Conservation (phyloP, 345 rosid genomes). For the Syzygium aromaticum region DNA sequence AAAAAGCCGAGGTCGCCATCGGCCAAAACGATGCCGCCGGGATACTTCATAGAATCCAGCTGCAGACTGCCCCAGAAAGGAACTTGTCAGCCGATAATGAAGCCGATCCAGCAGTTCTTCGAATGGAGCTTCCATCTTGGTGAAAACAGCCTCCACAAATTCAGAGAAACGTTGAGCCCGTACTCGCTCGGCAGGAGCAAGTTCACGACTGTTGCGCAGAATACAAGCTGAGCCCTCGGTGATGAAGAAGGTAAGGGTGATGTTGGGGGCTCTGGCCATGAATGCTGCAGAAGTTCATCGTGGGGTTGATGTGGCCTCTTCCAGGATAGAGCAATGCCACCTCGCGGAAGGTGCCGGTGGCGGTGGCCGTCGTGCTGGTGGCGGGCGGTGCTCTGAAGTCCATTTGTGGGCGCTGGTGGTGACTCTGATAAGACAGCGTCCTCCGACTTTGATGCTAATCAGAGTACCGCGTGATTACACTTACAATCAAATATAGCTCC, state of each 20-base stretch:
- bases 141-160: slow-evolving; percentile 4
- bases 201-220: neutral
- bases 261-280: slow-evolving; percentile 3
- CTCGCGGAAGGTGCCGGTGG: neutral
- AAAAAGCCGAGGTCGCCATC: slow-evolving; percentile 23
- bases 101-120: slow-evolving; percentile 14
- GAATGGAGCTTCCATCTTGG: slow-evolving; percentile 14
- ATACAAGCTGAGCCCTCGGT: slow-evolving; percentile 18
- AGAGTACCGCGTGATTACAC: neutral
- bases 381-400: neutral
- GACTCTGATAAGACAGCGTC: neutral
- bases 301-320: slow-evolving; percentile 20
- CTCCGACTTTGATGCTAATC: neutral
- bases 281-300: slow-evolving; percentile 25
- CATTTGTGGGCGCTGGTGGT: neutral
- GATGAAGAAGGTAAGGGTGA: slow-evolving; percentile 14
- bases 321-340: slow-evolving; percentile 25
- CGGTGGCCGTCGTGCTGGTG: neutral
- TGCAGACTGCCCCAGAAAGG: slow-evolving; percentile 10
- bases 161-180: slow-evolving; percentile 2
- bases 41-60: slow-evolving; percentile 20
- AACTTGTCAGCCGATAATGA: neutral
- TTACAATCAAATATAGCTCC: too few species aligned
- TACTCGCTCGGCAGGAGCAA: slow-evolving; percentile 9
- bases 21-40: slow-evolving; percentile 42